Evolutionary conservation across 1,139 yeast species (phyloP), one percentile per base, ranked within the genome.

Genomic region (Yamadazyma triangularis): DNA sequence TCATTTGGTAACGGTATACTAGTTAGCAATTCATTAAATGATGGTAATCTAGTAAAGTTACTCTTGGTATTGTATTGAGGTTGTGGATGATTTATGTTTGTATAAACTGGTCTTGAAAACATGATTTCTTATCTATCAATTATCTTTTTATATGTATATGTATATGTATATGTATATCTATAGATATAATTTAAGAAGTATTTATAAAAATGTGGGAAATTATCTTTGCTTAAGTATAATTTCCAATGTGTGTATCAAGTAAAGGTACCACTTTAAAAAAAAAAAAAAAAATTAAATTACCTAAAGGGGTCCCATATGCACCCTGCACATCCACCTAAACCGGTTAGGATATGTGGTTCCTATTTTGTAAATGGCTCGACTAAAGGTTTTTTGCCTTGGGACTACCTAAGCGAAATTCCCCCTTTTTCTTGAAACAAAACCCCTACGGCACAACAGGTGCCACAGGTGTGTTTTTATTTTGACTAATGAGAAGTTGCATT

Each of bases 21-120:
- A 1, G 64, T 61, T 15, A 64, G 38, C 30, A 64, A 52, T 41
- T 64, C 70, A 31, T 41, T 57, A 42, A 64, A 64, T 8, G 67
- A 60, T 8, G 70, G 70, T 26, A 64, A 49, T 19, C 46, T 42
- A 4, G 51, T 41, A 13, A 25, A 18, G 5, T 24, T 26, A 24
- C 22, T 32, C 12, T 25, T 26, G 7, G 26, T 18, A 13, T 28
- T 22, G 26, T 42, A 41, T 27, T 42, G 44, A n/a, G 47, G 47
- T 31, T 42, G 44, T 11, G 48, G 47, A 26, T 44, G 41, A 19
- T 40, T 37, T 4, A 44, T 44, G 25, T 44, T 38, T 19, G 30
- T 40, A 23, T 44, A 44, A 10, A 44, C 31, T 15, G 48, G 48
- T 24, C 36, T 41, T 6, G 44, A 40, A 28, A 42, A 44, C 48